phyloP scores from a whole-genome alignment of 148 eudicot genomes.

The Dysphania ambrosioides region DNA sequence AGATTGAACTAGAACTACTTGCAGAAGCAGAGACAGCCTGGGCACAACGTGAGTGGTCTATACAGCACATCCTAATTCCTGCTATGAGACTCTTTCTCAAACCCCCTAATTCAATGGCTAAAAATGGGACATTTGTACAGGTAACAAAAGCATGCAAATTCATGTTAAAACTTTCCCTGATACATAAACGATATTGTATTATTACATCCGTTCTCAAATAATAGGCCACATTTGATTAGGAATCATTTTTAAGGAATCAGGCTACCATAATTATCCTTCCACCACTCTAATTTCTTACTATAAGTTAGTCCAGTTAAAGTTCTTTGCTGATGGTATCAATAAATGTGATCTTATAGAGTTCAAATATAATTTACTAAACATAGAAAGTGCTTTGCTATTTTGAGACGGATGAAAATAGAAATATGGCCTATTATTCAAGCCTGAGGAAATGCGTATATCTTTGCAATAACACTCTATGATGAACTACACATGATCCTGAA shows the following conservation, averaged over 20 bases:
- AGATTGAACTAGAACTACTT: slow-evolving; percentile 60
- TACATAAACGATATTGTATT: neutral
- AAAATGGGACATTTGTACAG: slow-evolving; percentile 89
- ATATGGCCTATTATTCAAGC: neutral
- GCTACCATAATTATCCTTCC: neutral
- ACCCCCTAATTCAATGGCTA: slow-evolving; percentile 83
- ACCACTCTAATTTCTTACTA: neutral
- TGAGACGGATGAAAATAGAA: neutral
- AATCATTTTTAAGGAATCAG: neutral
- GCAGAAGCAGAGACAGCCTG: slow-evolving; percentile 87
- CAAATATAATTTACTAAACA: too few species aligned
- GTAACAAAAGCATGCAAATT: slow-evolving; percentile 29
- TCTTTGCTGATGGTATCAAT: too few species aligned
- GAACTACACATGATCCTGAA: slow-evolving; percentile 5
- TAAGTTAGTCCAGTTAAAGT: too few species aligned
- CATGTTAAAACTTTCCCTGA: neutral
- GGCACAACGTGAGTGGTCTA: slow-evolving; percentile 99
- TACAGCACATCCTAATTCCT: slow-evolving; percentile 86
- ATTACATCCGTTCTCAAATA: neutral
- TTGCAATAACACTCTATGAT: neutral
- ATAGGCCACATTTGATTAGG: neutral
- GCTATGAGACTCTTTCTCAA: slow-evolving; percentile 89
- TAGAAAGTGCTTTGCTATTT: neutral
- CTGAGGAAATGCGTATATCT: neutral
- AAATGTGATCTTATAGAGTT: too few species aligned